Base-by-base conservation (phyloP, 129 eudicot species). In the Arctium lappa region DNA sequence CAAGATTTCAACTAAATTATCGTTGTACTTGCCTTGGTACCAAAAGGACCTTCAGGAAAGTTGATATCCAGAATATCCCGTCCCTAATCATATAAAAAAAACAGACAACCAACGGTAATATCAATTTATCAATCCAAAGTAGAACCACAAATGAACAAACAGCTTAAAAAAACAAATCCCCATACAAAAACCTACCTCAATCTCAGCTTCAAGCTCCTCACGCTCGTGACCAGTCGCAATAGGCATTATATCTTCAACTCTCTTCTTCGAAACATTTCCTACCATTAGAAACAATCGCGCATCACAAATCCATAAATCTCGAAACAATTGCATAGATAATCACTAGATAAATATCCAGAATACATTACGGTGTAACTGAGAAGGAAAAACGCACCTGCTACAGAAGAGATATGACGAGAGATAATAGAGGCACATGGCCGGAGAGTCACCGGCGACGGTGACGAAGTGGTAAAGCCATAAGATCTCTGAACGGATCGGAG, bases 201-300 rank as follows among this genome's bases (percentile, higher is more conserved):
- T 90, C 89, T 90, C 88, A 46, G 97, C 97, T 79, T 90, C 89
- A 50, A 92, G 89, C 91, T 92, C 97, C 87, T 92, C 92, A 3
- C 97, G 94, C 87, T 90, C 94, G 75, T 92, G 97, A 79, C 97
- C 97, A 39, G 97, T 92, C 13, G 93, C 91, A 82, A 91, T 89
- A 32, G 95, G 94, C 90, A 89, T 84, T 83, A 91, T 86, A 83
- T 89, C 96, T 75, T 91, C 98, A 34, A 88, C 91, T 83, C 63
- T 92, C 85, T 86, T 86, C 18, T 85, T 85, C 11, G 85, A 80
- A 74, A 66, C 90, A 83, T 75, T 82, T 30, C 79, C 94, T 84
- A 79, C 31, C 65, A 69, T 32, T 13, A 30, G 8, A 38, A 53
- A 60, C 18, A 27, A 63, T 30, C 8, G 29, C 60, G 11, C 30